Conservation (phyloP, 2,329 filamentous ascomycete genomes). For the Aspergillus spinulosporus region DNA sequence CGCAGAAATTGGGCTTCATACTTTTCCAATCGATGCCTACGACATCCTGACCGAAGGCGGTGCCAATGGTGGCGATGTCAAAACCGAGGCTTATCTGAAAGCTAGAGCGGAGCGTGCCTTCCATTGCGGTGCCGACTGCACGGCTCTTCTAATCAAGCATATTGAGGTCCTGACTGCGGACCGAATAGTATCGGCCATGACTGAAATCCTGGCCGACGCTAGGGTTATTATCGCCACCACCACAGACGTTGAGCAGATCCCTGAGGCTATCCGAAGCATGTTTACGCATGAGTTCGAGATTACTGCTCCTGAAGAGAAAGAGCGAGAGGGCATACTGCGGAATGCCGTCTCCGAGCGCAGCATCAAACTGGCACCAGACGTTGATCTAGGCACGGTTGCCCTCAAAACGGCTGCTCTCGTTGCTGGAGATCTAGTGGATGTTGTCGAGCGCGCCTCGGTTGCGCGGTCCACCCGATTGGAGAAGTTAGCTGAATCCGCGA, state of each 20-base stretch:
- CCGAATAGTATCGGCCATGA: conserved; percentile 80
- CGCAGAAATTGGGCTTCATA: conserved; percentile 85
- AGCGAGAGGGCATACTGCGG: conserved; percentile 82
- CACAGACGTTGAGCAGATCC: conserved; percentile 90
- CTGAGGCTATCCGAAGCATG: conserved; percentile 81
- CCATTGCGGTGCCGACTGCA: conserved; percentile 80
- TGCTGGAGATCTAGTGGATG: conserved; percentile 89
- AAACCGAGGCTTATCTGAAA: conserved; percentile 87
- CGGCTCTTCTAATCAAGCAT: conserved; percentile 81
- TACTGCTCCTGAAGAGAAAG: conserved; percentile 85
- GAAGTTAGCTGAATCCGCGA: conserved; percentile 56
- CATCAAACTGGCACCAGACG: conserved; percentile 75
- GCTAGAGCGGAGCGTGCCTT: conserved; percentile 85
- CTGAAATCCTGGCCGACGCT: conserved; percentile 75
- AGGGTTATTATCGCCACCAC: conserved; percentile 90
- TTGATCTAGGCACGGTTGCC: conserved; percentile 81
- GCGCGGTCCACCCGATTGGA: conserved; percentile 76
- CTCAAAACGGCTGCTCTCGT: conserved; percentile 95
- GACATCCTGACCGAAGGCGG: conserved; percentile 92
- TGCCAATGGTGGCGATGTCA: conserved; percentile 83
- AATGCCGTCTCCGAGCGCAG: conserved; percentile 75
- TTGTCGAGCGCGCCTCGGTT: conserved; percentile 83
- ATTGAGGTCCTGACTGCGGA: conserved; percentile 90
- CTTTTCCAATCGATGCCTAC: conserved; percentile 84
- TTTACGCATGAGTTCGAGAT: conserved; percentile 97